Evolutionary conservation across 139 green algal species (phyloP).

Genomic region (Zygnema cylindricum): DNA sequence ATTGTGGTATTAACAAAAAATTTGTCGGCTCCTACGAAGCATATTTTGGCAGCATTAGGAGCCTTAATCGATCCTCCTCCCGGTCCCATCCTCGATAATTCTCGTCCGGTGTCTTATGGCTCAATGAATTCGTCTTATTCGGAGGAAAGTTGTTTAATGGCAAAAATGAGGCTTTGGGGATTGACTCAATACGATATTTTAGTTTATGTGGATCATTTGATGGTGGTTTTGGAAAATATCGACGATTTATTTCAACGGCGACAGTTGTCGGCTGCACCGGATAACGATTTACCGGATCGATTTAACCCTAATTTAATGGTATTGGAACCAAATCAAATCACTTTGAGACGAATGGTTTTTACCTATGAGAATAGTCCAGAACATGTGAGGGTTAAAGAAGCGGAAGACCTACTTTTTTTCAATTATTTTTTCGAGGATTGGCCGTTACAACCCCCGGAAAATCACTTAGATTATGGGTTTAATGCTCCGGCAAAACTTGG

Average conservation of each 20-base stretch:
- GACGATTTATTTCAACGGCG: constrained; percentile 46
- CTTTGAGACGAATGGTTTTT: background rate
- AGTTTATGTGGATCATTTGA: constrained; percentile 37
- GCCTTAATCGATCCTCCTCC: constrained; percentile 28
- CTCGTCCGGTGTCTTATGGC: background rate
- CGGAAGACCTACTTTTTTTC: constrained; percentile 39
- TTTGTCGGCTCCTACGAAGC: background rate
- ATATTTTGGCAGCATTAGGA: constrained; percentile 27
- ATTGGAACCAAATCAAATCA: constrained; percentile 28
- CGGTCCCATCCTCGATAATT: background rate
- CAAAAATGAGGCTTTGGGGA: constrained; percentile 36
- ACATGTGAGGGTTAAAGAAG: background rate
- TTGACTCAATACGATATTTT: constrained; percentile 48
- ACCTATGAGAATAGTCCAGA: background rate
- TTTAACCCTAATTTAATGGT: constrained; percentile 54
- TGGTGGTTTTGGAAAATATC: constrained; percentile 52
- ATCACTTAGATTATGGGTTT: constrained; percentile 37
- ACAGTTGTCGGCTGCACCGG: constrained; percentile 40
- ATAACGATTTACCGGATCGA: constrained; percentile 38
- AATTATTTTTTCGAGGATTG: constrained; percentile 44
- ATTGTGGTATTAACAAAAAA: constrained; percentile 36
- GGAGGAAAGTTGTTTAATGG: constrained; percentile 3
- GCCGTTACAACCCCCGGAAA: constrained; percentile 4
- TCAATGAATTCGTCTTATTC: background rate
- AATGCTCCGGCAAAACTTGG: constrained; percentile 31